Evolutionary conservation across 768 basidiomycete genomes (phyloP).

Genomic region (Phlebiopsis flavidoalba): DNA sequence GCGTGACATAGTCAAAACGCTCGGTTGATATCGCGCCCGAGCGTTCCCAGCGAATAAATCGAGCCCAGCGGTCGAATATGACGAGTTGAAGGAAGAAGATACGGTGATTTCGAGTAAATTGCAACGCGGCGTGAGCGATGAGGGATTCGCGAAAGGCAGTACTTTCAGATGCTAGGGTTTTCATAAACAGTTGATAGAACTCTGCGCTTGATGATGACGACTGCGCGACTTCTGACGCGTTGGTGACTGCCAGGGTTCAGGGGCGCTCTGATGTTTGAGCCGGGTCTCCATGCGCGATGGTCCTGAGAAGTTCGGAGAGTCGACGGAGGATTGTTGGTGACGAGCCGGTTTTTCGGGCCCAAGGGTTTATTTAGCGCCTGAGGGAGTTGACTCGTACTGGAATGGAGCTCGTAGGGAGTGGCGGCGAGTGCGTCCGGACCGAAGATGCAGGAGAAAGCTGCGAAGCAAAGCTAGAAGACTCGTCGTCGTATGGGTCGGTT

Average conservation of each 20-base stretch:
- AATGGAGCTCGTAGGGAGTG: not conserved
- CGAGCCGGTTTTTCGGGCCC: not conserved
- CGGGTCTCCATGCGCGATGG: constrained; percentile 11
- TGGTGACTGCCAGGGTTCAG: not conserved
- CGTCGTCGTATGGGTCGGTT: not conserved
- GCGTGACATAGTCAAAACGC: not conserved
- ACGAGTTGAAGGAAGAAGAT: not conserved
- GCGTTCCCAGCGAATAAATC: constrained; percentile 2
- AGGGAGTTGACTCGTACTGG: not conserved
- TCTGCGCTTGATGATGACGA: not conserved
- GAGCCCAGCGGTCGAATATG: not conserved
- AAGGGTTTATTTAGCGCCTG: not conserved
- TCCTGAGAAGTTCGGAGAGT: not conserved
- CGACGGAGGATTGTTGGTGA: constrained; percentile 1
- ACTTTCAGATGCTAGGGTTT: not conserved
- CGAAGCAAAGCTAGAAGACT: not conserved
- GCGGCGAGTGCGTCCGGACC: not conserved
- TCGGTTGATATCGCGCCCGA: not conserved
- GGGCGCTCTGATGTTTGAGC: not conserved
- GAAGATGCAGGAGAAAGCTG: not conserved
- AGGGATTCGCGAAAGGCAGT: not conserved
- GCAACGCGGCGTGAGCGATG: not conserved
- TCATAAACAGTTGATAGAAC: not conserved
- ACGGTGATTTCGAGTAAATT: not conserved
- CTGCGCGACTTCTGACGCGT: not conserved